phyloP scores from a whole-genome alignment of 2,329 filamentous ascomycete species.

The Bipolaris bicolor region DNA sequence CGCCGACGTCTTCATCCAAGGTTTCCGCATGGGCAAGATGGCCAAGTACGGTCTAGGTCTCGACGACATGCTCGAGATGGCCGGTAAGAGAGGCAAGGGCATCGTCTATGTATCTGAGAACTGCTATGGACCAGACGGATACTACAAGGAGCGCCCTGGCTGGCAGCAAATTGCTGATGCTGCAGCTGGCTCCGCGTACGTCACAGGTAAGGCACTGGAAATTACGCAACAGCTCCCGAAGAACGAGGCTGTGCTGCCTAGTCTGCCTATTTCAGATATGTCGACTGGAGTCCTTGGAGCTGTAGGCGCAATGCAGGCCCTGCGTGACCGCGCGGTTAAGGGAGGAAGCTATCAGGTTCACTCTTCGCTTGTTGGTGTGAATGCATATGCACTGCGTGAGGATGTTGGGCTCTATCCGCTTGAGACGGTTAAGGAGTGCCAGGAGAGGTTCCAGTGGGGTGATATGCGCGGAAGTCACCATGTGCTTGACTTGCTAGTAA shows the following conservation, averaged over 20 bases:
- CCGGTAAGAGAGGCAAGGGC: conserved; percentile 50
- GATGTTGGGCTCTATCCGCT: not conserved
- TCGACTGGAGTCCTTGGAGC: conserved; percentile 35
- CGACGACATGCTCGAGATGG: conserved; percentile 51
- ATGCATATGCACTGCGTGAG: not conserved
- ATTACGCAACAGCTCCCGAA: conserved; percentile 11
- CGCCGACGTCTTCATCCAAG: conserved; percentile 60
- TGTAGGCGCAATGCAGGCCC: conserved; percentile 31
- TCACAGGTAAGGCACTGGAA: conserved; percentile 43
- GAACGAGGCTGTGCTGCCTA: conserved; percentile 31
- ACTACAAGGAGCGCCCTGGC: conserved; percentile 54
- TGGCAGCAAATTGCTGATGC: conserved; percentile 59
- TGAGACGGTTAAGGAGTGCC: not conserved
- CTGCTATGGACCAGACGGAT: conserved; percentile 58
- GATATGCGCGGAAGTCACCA: not conserved
- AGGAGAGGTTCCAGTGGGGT: conserved; percentile 1
- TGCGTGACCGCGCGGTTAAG: conserved; percentile 30
- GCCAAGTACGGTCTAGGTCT: conserved; percentile 52
- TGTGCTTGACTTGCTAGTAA: not conserved
- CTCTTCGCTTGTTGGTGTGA: not conserved
- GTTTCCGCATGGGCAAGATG: conserved; percentile 57
- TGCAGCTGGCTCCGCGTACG: conserved; percentile 28
- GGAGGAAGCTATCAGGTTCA: conserved; percentile 21
- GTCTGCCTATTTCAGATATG: conserved; percentile 40
- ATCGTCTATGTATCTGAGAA: conserved; percentile 59